A percentile compares a stretch with the other conserved stretches of the same genome.
Conservation (phyloP, 2,329 filamentous ascomycete species). For the Penicillium psychrosexuale region DNA sequence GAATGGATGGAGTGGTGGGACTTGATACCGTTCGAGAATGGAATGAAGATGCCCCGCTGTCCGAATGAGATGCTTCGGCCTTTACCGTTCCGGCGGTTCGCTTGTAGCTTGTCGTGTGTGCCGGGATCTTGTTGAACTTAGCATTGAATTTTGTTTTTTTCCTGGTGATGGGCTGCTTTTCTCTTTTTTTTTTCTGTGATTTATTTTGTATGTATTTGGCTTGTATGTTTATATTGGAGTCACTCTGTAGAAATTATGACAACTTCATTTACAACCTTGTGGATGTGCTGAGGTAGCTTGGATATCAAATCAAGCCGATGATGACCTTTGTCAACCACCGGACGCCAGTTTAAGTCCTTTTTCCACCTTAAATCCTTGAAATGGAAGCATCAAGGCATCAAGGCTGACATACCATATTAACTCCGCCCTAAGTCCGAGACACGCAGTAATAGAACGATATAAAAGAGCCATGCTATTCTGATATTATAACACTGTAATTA, state of each 20-base stretch:
- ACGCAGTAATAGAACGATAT: not conserved
- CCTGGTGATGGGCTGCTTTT: not conserved
- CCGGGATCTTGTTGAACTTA: conserved; percentile 16
- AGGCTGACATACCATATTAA: not conserved
- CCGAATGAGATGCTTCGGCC: conserved; percentile 34
- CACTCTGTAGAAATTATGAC: not conserved
- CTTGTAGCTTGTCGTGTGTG: conserved; percentile 43
- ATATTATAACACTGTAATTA: not conserved
- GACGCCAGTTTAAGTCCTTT: not conserved
- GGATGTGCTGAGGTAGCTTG: not conserved
- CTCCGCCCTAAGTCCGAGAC: not conserved
- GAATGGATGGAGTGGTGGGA: conserved; percentile 49
- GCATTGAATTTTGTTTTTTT: not conserved
- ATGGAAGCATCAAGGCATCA: not conserved
- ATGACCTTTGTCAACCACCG: not conserved
- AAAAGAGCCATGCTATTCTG: not conserved
- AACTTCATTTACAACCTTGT: not conserved
- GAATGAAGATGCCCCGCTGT: conserved; percentile 32
- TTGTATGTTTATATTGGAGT: conserved; percentile 7
- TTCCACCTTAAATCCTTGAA: not conserved
- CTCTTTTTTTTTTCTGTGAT: not conserved
- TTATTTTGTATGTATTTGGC: conserved; percentile 9
- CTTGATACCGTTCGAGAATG: conserved; percentile 39
- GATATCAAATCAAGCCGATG: not conserved
- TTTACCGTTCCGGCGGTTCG: conserved; percentile 40